Evolutionary conservation across 805 yeast species (phyloP), one percentile per base, ranked within the genome.

Genomic region (Babjeviella inositovora): DNA sequence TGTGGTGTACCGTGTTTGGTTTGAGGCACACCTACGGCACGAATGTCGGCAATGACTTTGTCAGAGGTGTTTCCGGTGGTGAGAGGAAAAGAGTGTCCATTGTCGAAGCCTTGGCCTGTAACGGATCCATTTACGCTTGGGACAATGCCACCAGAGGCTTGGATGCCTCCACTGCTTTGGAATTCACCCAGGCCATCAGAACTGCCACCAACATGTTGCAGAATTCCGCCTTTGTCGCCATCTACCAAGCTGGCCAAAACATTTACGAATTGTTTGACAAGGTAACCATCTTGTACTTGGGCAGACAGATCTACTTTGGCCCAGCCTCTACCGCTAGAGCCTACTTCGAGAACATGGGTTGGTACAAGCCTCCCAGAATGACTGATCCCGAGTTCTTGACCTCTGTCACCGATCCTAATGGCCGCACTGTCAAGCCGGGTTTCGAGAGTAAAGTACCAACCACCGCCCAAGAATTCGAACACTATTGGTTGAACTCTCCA

Each of bases 31-130:
- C 74, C 8, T 56, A 61, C 30, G 53, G 66, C 31, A 71, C 81
- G 11, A 55, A 67, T 23, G 79, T 71, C 24, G 80, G 80, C 40
- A 61, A 65, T 33, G 79, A 71, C 41, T 64, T 61, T 26, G 67
- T 71, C 10, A 57, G 77, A 43, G 80, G 80, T 45, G 68, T 71
- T 21, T 69, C 77, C 17, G 80, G 80, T 38, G 80, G 80, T 47
- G 76, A 71, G 48, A 51, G 80, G 35, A 71, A 71, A 47, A 65
- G 80, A 50, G 77, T 70, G 13, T 68, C 77, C 4, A 61, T 71
- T 34, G 79, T 73, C 3, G 80, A 71, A 43, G 75, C 66, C 3
- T 56, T 64, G 35, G 56, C 63, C 15, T 50, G 62, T 37, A 53
- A 62, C 25, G 70, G 64, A 6, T 49, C 65, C 5, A 50, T 69